phyloP scores from a whole-genome alignment of 108 stramenopile genomes.

The Parmales sp. region DNA sequence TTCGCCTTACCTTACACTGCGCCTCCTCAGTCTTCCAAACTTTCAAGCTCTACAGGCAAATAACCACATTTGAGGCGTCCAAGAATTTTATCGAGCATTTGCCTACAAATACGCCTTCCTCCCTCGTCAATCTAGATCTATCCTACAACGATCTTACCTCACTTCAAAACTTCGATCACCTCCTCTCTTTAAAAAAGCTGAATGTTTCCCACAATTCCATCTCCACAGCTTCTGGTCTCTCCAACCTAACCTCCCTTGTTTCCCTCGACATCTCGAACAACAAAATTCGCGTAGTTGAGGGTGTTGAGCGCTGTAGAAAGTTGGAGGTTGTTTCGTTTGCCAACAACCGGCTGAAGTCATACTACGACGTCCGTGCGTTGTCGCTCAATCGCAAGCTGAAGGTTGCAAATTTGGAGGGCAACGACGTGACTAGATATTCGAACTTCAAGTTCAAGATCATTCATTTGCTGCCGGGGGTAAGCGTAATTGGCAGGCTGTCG shows the following conservation, averaged over 20 bases:
- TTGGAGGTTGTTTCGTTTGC: not conserved
- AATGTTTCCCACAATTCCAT: not conserved
- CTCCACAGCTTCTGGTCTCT: not conserved
- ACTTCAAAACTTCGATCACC: not conserved
- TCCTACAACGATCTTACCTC: not conserved
- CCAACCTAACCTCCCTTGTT: not conserved
- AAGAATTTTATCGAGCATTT: not conserved
- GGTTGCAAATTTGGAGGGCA: not conserved
- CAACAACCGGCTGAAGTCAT: not conserved
- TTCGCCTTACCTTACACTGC: no score
- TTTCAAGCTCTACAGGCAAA: not conserved
- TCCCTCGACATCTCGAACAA: not conserved
- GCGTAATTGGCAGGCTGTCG: not conserved
- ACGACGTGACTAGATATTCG: not conserved
- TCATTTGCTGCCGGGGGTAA: not conserved
- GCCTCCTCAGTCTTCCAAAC: no score
- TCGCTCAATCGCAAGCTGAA: not conserved
- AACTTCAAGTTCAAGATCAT: slow-evolving; percentile 11
- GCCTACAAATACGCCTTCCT: not conserved
- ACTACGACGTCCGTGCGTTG: not conserved
- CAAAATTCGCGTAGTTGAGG: not conserved
- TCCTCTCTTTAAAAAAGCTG: not conserved
- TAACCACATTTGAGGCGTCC: not conserved
- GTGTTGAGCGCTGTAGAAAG: not conserved
- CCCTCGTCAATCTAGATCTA: not conserved